Percentiles rank a stretch among this genome's conserved stretches.
phyloP scores from a whole-genome alignment of 108 stramenopile species.

The Cyclostephanos invisitatus region DNA sequence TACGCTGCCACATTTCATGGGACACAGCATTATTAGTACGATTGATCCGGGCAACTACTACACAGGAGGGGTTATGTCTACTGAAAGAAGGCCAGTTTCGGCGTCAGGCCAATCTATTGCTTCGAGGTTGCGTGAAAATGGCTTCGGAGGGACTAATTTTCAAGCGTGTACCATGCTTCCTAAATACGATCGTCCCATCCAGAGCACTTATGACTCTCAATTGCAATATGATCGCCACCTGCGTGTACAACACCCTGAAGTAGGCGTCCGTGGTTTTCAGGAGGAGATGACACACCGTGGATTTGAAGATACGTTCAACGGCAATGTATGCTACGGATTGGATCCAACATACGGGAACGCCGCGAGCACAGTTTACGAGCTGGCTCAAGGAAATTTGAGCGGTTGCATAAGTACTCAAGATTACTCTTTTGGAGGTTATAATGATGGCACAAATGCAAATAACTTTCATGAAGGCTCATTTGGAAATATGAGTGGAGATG shows the following conservation, averaged over 20 bases:
- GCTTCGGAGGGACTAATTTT: neutral
- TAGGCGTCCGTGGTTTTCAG: neutral
- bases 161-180: neutral
- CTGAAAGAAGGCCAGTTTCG: neutral
- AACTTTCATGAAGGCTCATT: neutral
- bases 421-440: neutral
- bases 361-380: neutral
- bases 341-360: conserved; percentile 9
- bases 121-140: conserved; percentile 3
- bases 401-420: neutral
- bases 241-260: neutral
- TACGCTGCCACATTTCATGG: neutral
- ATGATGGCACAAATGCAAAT: neutral
- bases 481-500: conserved; percentile 6
- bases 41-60: neutral
- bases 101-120: neutral
- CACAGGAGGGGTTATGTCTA: conserved; percentile 1
- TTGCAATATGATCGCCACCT: conserved; percentile 1
- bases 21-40: neutral
- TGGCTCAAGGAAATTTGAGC: neutral
- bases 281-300: neutral
- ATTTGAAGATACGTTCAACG: conserved; percentile 7
- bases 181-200: neutral
- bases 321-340: conserved; percentile 2
- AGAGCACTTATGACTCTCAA: neutral